Evolutionary conservation across 1,284 basidiomycete genomes (phyloP), one percentile per base, ranked within the genome.

Genomic region (Ustilago bromivora): DNA sequence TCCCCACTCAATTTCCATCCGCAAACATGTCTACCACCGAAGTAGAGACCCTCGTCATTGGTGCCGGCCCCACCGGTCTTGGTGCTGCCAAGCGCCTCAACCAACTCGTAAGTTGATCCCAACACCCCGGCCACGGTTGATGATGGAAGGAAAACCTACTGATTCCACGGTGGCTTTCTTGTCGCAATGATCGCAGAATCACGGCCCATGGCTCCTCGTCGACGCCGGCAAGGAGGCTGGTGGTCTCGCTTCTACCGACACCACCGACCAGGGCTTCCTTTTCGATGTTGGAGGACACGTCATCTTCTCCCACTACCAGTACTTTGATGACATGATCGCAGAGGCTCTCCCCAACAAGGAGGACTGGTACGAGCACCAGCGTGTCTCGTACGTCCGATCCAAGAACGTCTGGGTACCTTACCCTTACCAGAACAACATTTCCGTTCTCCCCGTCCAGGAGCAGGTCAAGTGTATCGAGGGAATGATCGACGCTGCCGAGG

Each of bases 281-380:
- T 89, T 89, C 76, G 89, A 89, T 78, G 88, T 89, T 40, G 88
- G 88, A 54, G 88, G 89, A 34, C 89, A 89, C 82, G 89, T 89
- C 76, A 89, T 89, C 76, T 89, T 89, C 80, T 89, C 88, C 15
- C 89, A 89, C 84, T 89, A 89, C 80, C 84, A 87, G 36, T 89
- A 89, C 86, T 89, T 89, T 81, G 88, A 89, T 84, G 88, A 89
- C 72, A 84, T 85, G 65, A 86, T 89, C 74, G 67, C 87, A 67
- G 86, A 88, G 76, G 89, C 89, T 2, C 82, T 89, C 13, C 89
- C 89, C 15, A 61, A 81, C 53, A 65, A 79, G 46, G 78, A 81
- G 8, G 88, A 89, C 82, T 89, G 89, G 89, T 88, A 87, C 71
- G 85, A 87, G 65, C 88, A 89, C 83, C 87, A 89, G 84, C 87